Evolutionary conservation across 2,329 filamentous ascomycete genomes (phyloP).

Genomic region (Fusarium sulawesiense): DNA sequence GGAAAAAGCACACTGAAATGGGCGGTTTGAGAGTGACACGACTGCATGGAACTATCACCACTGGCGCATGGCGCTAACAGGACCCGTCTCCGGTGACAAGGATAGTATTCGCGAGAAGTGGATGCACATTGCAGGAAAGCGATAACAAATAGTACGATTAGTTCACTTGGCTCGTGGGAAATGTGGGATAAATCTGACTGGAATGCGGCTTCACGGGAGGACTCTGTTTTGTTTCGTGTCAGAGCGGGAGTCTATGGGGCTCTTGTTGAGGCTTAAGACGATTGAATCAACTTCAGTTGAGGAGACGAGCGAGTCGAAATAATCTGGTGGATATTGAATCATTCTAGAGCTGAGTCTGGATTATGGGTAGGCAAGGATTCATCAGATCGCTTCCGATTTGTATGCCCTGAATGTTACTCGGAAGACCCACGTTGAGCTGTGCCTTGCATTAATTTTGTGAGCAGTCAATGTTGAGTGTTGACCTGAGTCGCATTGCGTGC

Average conservation of each 20-base stretch:
- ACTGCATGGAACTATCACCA: conserved; percentile 28
- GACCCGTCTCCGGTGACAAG: conserved; percentile 20
- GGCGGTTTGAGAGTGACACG: conserved; percentile 24
- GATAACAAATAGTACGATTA: not conserved
- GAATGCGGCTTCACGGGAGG: conserved; percentile 14
- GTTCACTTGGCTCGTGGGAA: conserved; percentile 8
- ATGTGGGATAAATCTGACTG: not conserved
- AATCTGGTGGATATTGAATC: not conserved
- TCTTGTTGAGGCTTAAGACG: conserved; percentile 8
- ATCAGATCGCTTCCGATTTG: conserved; percentile 6
- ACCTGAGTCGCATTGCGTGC: not conserved
- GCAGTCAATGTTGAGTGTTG: not conserved
- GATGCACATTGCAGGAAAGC: not conserved
- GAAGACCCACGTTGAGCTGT: not conserved
- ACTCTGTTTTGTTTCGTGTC: conserved; percentile 21
- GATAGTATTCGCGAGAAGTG: conserved; percentile 13
- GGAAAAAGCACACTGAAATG: conserved; percentile 4
- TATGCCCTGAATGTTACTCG: not conserved
- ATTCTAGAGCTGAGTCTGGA: not conserved
- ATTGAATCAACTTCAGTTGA: conserved; percentile 26
- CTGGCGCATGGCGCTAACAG: conserved; percentile 30
- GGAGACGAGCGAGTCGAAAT: conserved; percentile 5
- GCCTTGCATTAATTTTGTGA: conserved; percentile 2
- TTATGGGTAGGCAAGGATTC: conserved; percentile 9
- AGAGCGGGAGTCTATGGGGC: conserved; percentile 15